Conservation (phyloP, 2,329 filamentous ascomycete genomes). For the Neophaeococcomyces mojaviensis region DNA sequence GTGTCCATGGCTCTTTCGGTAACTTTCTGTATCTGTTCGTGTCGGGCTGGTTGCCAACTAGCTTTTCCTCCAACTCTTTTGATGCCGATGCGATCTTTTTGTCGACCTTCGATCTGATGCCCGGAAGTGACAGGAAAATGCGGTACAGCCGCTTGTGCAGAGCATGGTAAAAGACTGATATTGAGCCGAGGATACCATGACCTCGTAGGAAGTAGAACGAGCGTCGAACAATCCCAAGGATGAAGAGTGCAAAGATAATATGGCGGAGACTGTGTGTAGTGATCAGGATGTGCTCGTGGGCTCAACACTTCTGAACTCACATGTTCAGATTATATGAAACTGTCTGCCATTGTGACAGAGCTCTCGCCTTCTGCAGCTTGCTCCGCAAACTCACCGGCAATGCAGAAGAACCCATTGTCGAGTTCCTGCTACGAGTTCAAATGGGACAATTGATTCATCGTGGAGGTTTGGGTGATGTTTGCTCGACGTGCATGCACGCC, state of each 20-base stretch:
- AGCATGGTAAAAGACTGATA: conserved; percentile 65
- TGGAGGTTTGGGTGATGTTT: no score
- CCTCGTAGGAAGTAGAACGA: conserved; percentile 79
- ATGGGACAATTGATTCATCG: no score
- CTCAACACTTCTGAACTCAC: conserved; percentile 26
- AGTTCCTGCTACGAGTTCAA: not conserved
- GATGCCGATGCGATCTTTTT: conserved; percentile 75
- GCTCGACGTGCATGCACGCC: no score
- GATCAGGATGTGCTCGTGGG: not conserved
- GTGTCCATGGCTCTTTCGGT: conserved; percentile 74
- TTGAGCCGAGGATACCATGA: conserved; percentile 73
- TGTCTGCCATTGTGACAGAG: conserved; percentile 27
- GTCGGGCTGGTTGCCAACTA: conserved; percentile 65
- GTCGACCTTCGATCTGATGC: conserved; percentile 77
- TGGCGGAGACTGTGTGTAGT: conserved; percentile 60
- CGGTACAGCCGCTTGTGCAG: conserved; percentile 70
- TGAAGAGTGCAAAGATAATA: conserved; percentile 79
- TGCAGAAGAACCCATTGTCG: conserved; percentile 33
- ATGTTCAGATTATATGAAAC: conserved; percentile 36
- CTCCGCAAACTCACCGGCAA: conserved; percentile 38
- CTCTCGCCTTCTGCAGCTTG: conserved; percentile 34
- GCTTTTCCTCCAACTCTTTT: conserved; percentile 71
- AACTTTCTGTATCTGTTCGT: conserved; percentile 67
- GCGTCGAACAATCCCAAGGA: conserved; percentile 74
- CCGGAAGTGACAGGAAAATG: conserved; percentile 76